Percentiles rank a stretch among this genome's conserved stretches.
Conservation (phyloP, 148 eudicot genomes). For the Selenicereus undatus region DNA sequence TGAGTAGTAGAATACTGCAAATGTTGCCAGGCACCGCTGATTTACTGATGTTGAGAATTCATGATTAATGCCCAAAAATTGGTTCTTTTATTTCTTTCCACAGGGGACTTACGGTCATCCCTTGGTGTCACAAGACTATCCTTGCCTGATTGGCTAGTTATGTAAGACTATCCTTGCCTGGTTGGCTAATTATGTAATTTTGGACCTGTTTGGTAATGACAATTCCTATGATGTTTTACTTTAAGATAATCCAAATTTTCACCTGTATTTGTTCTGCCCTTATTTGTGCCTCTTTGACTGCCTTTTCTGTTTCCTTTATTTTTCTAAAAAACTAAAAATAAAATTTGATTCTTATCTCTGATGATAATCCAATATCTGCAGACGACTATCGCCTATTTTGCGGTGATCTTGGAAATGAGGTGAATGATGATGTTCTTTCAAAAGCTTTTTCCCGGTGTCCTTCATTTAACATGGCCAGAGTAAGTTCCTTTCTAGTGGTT, state of each 20-base stretch:
- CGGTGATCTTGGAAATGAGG: slow-evolving; percentile 96
- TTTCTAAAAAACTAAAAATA: no score
- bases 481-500: slow-evolving; percentile 34
- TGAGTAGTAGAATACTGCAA: slow-evolving; percentile 25
- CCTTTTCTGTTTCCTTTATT: not conserved
- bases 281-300: not conserved
- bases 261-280: not conserved
- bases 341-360: not conserved
- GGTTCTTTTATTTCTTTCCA: not conserved
- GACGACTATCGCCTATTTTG: slow-evolving; percentile 89
- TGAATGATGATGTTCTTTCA: slow-evolving; percentile 90
- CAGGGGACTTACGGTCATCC: slow-evolving; percentile 17
- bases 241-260: not conserved
- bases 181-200: slow-evolving; percentile 24
- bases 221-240: slow-evolving; percentile 11
- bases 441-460: slow-evolving; percentile 89
- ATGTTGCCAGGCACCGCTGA: slow-evolving; percentile 11
- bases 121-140: slow-evolving; percentile 22
- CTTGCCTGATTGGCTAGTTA: slow-evolving; percentile 29
- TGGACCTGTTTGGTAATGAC: slow-evolving; percentile 25
- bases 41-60: slow-evolving; percentile 11
- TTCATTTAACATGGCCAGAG: slow-evolving; percentile 84
- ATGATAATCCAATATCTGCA: slow-evolving; percentile 30
- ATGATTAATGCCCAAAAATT: slow-evolving; percentile 10
- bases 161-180: slow-evolving; percentile 28